Percentiles rank a stretch among this genome's conserved stretches.
Conservation (phyloP, 768 basidiomycete species). For the Mycena metata region DNA sequence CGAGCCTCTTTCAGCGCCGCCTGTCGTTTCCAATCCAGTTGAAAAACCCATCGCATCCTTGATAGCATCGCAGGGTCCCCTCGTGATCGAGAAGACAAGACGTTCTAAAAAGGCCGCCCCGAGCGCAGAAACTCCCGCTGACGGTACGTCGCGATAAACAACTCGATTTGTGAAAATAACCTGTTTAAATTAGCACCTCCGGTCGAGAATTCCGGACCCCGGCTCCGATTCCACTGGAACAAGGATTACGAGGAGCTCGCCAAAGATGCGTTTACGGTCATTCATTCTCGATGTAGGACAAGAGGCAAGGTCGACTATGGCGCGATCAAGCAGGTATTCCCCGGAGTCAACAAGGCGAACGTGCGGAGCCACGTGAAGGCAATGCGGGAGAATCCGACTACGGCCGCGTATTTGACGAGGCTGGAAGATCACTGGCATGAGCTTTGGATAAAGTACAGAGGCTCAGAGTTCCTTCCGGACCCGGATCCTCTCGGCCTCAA, state of each 20-base stretch:
- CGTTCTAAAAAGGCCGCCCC: slow-evolving; percentile 35
- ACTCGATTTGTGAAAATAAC: neutral
- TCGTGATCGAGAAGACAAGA: slow-evolving; percentile 45
- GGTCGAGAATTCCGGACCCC: slow-evolving; percentile 52
- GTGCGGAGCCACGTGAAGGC: slow-evolving; percentile 77
- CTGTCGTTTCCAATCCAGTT: slow-evolving; percentile 57
- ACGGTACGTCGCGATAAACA: slow-evolving; percentile 42
- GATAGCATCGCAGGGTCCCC: slow-evolving; percentile 66
- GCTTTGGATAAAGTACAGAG: slow-evolving; percentile 80
- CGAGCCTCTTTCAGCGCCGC: slow-evolving; percentile 49
- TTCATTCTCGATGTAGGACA: slow-evolving; percentile 81
- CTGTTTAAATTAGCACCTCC: slow-evolving; percentile 26
- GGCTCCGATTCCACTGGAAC: slow-evolving; percentile 87
- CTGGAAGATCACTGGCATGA: slow-evolving; percentile 87
- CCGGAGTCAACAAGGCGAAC: slow-evolving; percentile 77
- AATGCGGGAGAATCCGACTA: slow-evolving; percentile 72
- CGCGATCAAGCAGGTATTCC: slow-evolving; percentile 85
- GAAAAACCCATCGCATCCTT: slow-evolving; percentile 67
- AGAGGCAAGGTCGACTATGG: slow-evolving; percentile 75
- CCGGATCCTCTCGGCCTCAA: slow-evolving; percentile 74
- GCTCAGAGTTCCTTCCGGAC: slow-evolving; percentile 78
- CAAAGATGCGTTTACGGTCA: slow-evolving; percentile 85
- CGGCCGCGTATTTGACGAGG: slow-evolving; percentile 81
- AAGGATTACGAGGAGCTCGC: slow-evolving; percentile 90
- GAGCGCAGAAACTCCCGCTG: slow-evolving; percentile 10